These are phyloP conservation scores for Boletellus sp. DNA, from an alignment of 1,284 basidiomycete species.

Conservation along the genomic window DNA sequence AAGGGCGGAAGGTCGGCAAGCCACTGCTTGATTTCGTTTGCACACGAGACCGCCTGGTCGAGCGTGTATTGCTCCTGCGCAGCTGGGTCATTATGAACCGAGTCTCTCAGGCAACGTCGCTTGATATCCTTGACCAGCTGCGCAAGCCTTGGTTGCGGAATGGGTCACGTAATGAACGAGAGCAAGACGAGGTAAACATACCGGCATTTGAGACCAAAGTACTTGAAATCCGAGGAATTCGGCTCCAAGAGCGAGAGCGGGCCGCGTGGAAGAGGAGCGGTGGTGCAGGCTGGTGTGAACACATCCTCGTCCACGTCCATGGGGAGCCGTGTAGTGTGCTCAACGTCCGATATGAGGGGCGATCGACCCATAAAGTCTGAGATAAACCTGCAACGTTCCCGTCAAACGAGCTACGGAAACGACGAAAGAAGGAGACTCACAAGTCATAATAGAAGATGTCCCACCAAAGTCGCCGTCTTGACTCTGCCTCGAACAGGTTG, in stretches of 20 bases:
- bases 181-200: conserved; percentile 23
- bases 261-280: conserved; percentile 38
- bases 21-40: conserved; percentile 54
- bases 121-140: conserved; percentile 50
- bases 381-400: conserved; percentile 47
- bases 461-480: conserved; percentile 67
- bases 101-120: conserved; percentile 41
- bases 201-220: conserved; percentile 48
- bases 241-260: conserved; percentile 28
- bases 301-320: conserved; percentile 50
- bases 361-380: conserved; percentile 61
- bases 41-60: conserved; percentile 56
- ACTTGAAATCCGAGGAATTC: conserved; percentile 35
- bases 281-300: conserved; percentile 44
- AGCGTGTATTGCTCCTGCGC: conserved; percentile 41
- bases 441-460: conserved; percentile 68
- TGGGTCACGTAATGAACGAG: conserved; percentile 6
- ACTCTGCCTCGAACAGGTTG: conserved; percentile 54
- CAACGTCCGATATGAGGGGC: conserved; percentile 46
- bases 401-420: conserved; percentile 8
- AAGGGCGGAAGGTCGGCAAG: conserved; percentile 45
- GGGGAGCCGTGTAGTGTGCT: conserved; percentile 32
- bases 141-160: conserved; percentile 33
- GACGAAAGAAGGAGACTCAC: conserved; percentile 40
- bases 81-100: conserved; percentile 30